Evolutionary conservation across 106 monocot species (phyloP).

Genomic region (Iris macrosiphon): DNA sequence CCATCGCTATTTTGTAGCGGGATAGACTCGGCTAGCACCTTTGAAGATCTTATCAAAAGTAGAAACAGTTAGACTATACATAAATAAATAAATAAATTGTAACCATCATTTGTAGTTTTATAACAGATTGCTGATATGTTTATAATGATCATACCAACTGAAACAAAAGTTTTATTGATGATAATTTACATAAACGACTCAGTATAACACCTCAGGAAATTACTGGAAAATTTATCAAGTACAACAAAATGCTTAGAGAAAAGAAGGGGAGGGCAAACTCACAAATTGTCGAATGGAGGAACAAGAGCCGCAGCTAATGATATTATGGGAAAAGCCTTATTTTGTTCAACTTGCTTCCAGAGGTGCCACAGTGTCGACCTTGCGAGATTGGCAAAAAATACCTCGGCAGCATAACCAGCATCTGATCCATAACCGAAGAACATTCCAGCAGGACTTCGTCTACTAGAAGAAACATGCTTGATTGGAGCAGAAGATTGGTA

Average conservation of each 20-base stretch:
- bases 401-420: constrained; percentile 17
- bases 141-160: background rate
- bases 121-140: background rate
- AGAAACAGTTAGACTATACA: constrained; percentile 5
- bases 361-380: constrained; percentile 35
- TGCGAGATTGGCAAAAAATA: constrained; percentile 42
- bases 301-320: constrained; percentile 60
- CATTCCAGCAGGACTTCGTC: constrained; percentile 24
- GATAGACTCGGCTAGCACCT: constrained; percentile 41
- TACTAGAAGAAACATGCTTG: constrained; percentile 19
- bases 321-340: constrained; percentile 38
- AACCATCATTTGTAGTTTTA: background rate
- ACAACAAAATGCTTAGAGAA: background rate
- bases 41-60: constrained; percentile 41
- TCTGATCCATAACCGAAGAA: constrained; percentile 32
- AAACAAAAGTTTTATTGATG: background rate
- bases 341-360: constrained; percentile 46
- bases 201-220: background rate
- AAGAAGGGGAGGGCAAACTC: constrained; percentile 9
- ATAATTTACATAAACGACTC: background rate
- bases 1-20: constrained; percentile 28
- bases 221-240: background rate
- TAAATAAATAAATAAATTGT: background rate
- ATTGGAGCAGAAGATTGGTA: constrained; percentile 20
- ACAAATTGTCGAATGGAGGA: constrained; percentile 77